A percentile compares a stretch with the other conserved stretches of the same genome.
These are phyloP conservation scores for Zelopaecilomyces penicillatus DNA, from an alignment of 2,329 filamentous ascomycete species.

Conservation along the genomic window DNA sequence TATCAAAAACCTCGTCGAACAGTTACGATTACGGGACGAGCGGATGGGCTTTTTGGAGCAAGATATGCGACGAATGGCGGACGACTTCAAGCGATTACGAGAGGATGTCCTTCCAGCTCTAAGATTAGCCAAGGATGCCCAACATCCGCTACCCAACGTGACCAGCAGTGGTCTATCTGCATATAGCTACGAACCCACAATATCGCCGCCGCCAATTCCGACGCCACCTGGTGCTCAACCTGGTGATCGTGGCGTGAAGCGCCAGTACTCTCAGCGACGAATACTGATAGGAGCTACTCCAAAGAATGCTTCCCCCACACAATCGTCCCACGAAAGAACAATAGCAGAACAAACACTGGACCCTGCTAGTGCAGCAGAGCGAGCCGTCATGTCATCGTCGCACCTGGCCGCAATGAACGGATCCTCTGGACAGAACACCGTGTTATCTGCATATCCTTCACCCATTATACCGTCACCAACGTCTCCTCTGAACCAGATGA, in stretches of 20 bases:
- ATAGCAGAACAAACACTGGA: constrained; percentile 59
- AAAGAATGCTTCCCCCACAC: constrained; percentile 71
- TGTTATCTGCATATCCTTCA: constrained; percentile 48
- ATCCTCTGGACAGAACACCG: constrained; percentile 34
- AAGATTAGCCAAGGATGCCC: constrained; percentile 83
- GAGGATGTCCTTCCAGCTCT: constrained; percentile 89
- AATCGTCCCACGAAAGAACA: constrained; percentile 58
- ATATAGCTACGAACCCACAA: constrained; percentile 43
- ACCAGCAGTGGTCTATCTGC: constrained; percentile 23
- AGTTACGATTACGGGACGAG: constrained; percentile 83
- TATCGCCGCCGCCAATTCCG: constrained; percentile 46
- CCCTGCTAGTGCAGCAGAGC: constrained; percentile 58
- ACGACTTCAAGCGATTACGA: constrained; percentile 80
- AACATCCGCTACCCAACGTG: constrained; percentile 67
- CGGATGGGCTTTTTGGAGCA: constrained; percentile 76
- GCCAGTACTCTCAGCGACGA: constrained; percentile 70
- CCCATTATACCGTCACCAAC: constrained; percentile 64
- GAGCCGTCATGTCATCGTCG: constrained; percentile 58
- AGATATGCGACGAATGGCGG: constrained; percentile 73
- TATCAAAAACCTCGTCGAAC: constrained; percentile 82
- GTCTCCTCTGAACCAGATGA: constrained; percentile 50
- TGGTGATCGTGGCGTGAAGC: constrained; percentile 48
- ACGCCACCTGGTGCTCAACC: constrained; percentile 44
- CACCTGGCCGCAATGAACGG: constrained; percentile 65
- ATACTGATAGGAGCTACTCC: constrained; percentile 61